Conservation (phyloP, 1,139 yeast genomes). For the Pichia norvegensis region DNA sequence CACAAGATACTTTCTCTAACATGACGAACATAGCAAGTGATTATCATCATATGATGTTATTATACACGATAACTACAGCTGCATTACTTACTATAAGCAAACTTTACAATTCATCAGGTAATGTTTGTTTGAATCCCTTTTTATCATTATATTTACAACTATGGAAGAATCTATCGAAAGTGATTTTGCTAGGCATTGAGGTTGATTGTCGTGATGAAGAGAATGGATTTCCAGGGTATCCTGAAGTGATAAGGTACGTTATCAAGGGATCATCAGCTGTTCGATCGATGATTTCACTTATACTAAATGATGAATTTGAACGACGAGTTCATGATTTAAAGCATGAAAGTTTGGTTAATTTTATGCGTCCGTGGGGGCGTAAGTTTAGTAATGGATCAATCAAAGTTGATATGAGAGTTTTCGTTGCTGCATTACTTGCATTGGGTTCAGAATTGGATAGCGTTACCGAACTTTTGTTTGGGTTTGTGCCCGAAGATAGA, state of each 20-base stretch:
- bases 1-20: constrained; percentile 32
- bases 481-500: constrained; percentile 56
- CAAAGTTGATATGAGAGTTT: constrained; percentile 45
- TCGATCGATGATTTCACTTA: constrained; percentile 52
- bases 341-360: constrained; percentile 47
- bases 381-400: constrained; percentile 50
- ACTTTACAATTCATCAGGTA: constrained; percentile 35
- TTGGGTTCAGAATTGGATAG: constrained; percentile 39
- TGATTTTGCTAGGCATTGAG: constrained; percentile 50
- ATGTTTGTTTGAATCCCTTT: constrained; percentile 52
- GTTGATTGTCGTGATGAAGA: constrained; percentile 56
- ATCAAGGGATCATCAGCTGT: constrained; percentile 59
- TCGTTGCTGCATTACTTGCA: constrained; percentile 38
- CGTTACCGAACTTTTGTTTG: constrained; percentile 46
- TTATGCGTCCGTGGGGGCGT: constrained; percentile 57
- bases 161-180: constrained; percentile 59
- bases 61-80: constrained; percentile 48
- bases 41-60: constrained; percentile 34
- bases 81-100: constrained; percentile 45
- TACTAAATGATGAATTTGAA: constrained; percentile 40
- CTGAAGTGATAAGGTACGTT: constrained; percentile 36
- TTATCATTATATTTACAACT: constrained; percentile 44
- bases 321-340: constrained; percentile 42
- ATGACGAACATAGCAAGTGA: constrained; percentile 23
- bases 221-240: constrained; percentile 26